phyloP scores from a whole-genome alignment of 495 filamentous ascomycete species.

The Aspergillus diversus region DNA sequence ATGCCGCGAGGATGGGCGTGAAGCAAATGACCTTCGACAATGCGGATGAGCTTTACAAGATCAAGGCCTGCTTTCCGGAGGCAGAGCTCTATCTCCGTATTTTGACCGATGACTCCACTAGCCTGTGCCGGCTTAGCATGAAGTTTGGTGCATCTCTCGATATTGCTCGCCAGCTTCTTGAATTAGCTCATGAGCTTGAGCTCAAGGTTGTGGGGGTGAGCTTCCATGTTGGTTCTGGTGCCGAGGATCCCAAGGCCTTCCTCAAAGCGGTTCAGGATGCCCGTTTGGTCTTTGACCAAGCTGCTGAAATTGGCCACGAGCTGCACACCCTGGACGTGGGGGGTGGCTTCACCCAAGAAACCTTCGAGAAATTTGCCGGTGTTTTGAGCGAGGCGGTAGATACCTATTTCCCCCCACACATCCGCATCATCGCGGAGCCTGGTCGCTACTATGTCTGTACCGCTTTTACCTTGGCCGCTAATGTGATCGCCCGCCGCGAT shows the following conservation, averaged over 20 bases:
- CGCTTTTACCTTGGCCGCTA: slow-evolving; percentile 92
- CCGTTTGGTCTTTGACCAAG: slow-evolving; percentile 87
- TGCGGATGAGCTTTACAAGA: slow-evolving; percentile 96
- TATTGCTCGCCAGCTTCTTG: slow-evolving; percentile 73
- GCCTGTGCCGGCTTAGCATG: slow-evolving; percentile 89
- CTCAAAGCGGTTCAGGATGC: slow-evolving; percentile 88
- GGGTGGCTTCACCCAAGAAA: slow-evolving; percentile 86
- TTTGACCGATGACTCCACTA: slow-evolving; percentile 92
- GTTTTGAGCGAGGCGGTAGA: slow-evolving; percentile 82
- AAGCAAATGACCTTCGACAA: slow-evolving; percentile 99
- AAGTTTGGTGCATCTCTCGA: slow-evolving; percentile 96
- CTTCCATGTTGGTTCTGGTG: slow-evolving; percentile 97
- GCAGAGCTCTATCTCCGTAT: slow-evolving; percentile 94
- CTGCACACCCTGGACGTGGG: slow-evolving; percentile 92
- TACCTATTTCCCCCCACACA: slow-evolving; percentile 78
- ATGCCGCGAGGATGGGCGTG: slow-evolving; percentile 78
- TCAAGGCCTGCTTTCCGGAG: slow-evolving; percentile 83
- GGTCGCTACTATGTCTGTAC: slow-evolving; percentile 91
- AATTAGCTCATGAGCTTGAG: slow-evolving; percentile 82
- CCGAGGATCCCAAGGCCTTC: slow-evolving; percentile 87
- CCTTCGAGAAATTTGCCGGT: slow-evolving; percentile 86
- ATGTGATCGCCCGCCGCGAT: slow-evolving; percentile 93
- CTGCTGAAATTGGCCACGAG: slow-evolving; percentile 72
- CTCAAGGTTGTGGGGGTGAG: slow-evolving; percentile 95
- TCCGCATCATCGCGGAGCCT: slow-evolving; percentile 94